Conservation (phyloP, 2,329 filamentous ascomycete species). For the Exophiala xenobiotica region DNA sequence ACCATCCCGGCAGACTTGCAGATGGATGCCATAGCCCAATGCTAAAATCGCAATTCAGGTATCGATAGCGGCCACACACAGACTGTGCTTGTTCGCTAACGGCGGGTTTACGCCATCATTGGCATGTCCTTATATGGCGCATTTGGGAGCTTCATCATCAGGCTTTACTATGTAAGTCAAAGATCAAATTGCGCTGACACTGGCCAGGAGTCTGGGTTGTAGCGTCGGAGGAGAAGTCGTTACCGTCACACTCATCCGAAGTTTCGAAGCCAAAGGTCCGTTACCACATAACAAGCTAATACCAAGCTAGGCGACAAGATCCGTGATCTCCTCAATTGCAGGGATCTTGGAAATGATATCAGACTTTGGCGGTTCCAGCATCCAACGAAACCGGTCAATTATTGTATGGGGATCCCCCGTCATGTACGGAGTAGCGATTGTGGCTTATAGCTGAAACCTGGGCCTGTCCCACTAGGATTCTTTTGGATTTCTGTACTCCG, state of each 20-base stretch:
- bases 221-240: not conserved
- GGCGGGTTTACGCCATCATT: too few species aligned
- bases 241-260: not conserved
- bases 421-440: not conserved
- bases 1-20: too few species aligned
- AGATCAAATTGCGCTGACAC: not conserved
- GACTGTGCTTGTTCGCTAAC: too few species aligned
- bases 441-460: not conserved
- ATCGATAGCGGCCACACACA: too few species aligned
- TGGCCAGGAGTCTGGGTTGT: not conserved
- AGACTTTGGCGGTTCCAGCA: not conserved
- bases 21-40: too few species aligned
- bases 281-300: not conserved
- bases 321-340: not conserved
- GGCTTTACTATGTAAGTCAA: not conserved
- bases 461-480: not conserved
- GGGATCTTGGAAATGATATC: not conserved
- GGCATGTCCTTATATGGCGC: too few species aligned
- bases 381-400: not conserved
- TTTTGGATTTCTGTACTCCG: not conserved
- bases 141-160: not conserved
- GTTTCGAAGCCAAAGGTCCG: not conserved
- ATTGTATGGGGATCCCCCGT: not conserved
- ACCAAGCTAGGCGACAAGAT: not conserved
- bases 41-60: too few species aligned